Evolutionary conservation across 306 rosid genomes (phyloP), one percentile per base, ranked within the genome.

Genomic region (Lathyrus oleraceus): DNA sequence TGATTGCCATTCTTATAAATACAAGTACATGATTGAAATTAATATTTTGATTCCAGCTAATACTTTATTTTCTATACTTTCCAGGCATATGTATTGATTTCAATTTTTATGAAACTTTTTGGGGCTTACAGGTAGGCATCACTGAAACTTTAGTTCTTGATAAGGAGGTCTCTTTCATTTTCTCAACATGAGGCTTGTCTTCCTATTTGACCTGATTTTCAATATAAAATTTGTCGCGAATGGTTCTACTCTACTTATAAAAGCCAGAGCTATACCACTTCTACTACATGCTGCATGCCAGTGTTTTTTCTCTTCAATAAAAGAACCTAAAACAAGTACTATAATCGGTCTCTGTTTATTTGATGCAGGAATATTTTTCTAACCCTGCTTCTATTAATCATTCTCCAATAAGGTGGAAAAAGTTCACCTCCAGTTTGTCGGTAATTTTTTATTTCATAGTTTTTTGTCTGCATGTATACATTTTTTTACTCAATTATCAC

Each of bases 21-120:
- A 40, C 15, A n/a, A 62, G 19, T 70, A 39, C n/a, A 9, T 14
- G 30, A 20, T 5, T 35, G 28, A 62, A 47, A 10, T 54, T 62
- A 42, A 9, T 21, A 23, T 20, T 79, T 59, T 38, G 5, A 54
- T 61, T 39, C 56, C 47, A 32, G 40, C 47, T 66, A 32, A 71
- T 78, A 45, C 59, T 65, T 47, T 42, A 7, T 69, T 73, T 45
- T 45, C 53, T 57, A 65, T 10, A 58, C 28, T 81, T 83, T 79
- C 49, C 95, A 93, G 98, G 97, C 53, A 80, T 94, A 81, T 88
- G 97, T 71, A 88, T 94, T 38, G 98, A 94, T 88, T 94, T 90
- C 91, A 94, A 94, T 82, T 94, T 94, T 73, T 94, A 94, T 72
- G 87, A 88, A 88, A 94, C 98, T 30, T 90, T 94, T 78, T 94